phyloP scores from a whole-genome alignment of 2,329 filamentous ascomycete species.

The Microascus cirrosus region DNA sequence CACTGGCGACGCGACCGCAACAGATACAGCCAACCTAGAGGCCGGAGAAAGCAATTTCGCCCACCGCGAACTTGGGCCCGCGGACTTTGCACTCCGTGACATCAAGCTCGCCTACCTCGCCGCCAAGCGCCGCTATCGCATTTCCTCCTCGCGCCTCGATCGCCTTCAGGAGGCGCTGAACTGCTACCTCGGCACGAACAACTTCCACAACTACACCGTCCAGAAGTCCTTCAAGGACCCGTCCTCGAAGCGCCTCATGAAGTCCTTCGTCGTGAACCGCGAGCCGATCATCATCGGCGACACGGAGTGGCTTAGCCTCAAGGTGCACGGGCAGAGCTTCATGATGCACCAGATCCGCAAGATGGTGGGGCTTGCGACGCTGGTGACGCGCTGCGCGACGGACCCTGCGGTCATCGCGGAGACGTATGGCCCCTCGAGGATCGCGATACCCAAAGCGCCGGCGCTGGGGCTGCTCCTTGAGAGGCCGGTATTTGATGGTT shows the following conservation, averaged over 20 bases:
- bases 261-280: constrained; percentile 71
- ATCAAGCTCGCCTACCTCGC: constrained; percentile 68
- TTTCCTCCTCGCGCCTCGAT: constrained; percentile 57
- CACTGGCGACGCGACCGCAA: constrained; percentile 6
- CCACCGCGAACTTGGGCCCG: constrained; percentile 45
- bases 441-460: constrained; percentile 90
- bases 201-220: constrained; percentile 97
- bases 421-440: constrained; percentile 59
- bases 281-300: constrained; percentile 75
- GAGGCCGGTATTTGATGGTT: constrained; percentile 79
- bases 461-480: constrained; percentile 81
- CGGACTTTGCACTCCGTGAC: constrained; percentile 56
- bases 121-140: constrained; percentile 77
- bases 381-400: constrained; percentile 78
- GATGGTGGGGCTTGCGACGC: constrained; percentile 88
- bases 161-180: constrained; percentile 66
- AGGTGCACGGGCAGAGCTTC: constrained; percentile 95
- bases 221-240: constrained; percentile 74
- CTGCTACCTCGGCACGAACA: constrained; percentile 71
- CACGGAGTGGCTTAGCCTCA: constrained; percentile 90
- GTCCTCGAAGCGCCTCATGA: constrained; percentile 82
- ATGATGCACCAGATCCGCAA: constrained; percentile 99
- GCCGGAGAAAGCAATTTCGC: constrained; percentile 26
- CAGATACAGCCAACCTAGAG: constrained; percentile 8
- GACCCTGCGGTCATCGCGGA: constrained; percentile 59